Base-by-base conservation (phyloP, 805 yeast species). In the Candida silvatica region DNA sequence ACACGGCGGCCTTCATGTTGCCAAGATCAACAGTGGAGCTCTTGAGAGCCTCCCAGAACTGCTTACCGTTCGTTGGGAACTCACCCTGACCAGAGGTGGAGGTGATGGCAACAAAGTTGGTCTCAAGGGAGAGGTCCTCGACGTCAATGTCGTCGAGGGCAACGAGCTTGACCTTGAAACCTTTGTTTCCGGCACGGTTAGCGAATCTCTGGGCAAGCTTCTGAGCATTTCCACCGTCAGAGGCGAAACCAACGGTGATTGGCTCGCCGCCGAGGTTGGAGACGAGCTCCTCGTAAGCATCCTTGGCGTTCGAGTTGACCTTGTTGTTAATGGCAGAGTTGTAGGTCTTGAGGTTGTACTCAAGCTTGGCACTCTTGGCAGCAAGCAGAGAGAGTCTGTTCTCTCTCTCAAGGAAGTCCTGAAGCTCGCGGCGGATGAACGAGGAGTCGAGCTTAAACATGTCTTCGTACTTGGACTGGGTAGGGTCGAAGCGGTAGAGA, bases 261-360 rank as follows among this genome's bases (percentile, higher is more conserved):
- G 97, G 97, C 22, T 96, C 96, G 24, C 97, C 97, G 22, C 86
- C 74, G 40, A 90, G 67, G 17, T 95, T 95, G 45, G 82, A 95
- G 32, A 90, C 66, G 39, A 90, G 67, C 51, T 77, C 71, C 40
- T 73, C 68, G 57, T 72, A 86, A 2, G 97, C 92, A 32, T 72
- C 78, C 51, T 80, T 80, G 12, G 95, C 88, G 46, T 76, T 70
- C 39, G 61, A 59, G 32, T 43, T 32, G 17, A 48, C 41, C 39
- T 68, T 69, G 60, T 82, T 92, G 44, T 68, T 68, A 34, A 64
- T 62, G 37, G 74, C 74, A 35, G 76, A 61, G 35, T 71, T 73
- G 41, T 75, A 70, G 34, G 86, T 80, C 41, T 74, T 77, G 49
- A 90, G 66, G 51, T 80, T 79, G 62, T 92, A 75, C 17, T 88